These are phyloP conservation scores for Pigoraptor vietnamica DNA, from an alignment of 78 protist species.

Conservation along the genomic window DNA sequence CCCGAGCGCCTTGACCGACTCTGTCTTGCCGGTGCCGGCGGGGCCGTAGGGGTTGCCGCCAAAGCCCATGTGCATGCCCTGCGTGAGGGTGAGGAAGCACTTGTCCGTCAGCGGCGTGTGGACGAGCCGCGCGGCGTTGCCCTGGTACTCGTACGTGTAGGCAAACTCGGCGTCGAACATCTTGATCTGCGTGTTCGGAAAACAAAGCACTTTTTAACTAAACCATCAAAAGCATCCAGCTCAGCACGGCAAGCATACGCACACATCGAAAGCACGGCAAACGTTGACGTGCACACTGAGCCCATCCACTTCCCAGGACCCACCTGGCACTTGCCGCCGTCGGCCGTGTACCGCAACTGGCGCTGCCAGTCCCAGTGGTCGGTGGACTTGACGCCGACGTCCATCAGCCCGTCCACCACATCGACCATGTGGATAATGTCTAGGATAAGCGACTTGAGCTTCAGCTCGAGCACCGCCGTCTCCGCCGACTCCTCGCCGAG, in stretches of 20 bases:
- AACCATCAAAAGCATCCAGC: too few species aligned
- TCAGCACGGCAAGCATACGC: too few species aligned
- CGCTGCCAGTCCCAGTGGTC: conserved; percentile 61
- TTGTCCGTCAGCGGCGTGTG: conserved; percentile 91
- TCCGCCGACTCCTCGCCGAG: background rate
- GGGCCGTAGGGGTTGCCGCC: conserved; percentile 94
- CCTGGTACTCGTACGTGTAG: conserved; percentile 89
- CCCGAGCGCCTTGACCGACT: conserved; percentile 89
- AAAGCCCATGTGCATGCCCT: conserved; percentile 78
- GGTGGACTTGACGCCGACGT: background rate
- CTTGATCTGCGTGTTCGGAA: background rate
- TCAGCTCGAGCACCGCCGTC: conserved; percentile 34
- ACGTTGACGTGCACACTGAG: background rate
- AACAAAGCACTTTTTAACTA: too few species aligned
- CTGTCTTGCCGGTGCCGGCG: conserved; percentile 92
- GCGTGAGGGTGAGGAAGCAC: conserved; percentile 85
- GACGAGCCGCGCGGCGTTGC: conserved; percentile 82
- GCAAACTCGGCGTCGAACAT: conserved; percentile 51
- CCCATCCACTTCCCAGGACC: background rate
- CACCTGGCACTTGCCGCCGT: background rate
- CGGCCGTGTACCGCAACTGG: conserved; percentile 52
- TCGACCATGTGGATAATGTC: conserved; percentile 85
- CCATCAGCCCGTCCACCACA: conserved; percentile 58
- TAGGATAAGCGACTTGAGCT: conserved; percentile 67
- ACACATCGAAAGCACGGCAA: too few species aligned